Conservation (phyloP, 176 grass and related monocot species). For the Zea luxurians region DNA sequence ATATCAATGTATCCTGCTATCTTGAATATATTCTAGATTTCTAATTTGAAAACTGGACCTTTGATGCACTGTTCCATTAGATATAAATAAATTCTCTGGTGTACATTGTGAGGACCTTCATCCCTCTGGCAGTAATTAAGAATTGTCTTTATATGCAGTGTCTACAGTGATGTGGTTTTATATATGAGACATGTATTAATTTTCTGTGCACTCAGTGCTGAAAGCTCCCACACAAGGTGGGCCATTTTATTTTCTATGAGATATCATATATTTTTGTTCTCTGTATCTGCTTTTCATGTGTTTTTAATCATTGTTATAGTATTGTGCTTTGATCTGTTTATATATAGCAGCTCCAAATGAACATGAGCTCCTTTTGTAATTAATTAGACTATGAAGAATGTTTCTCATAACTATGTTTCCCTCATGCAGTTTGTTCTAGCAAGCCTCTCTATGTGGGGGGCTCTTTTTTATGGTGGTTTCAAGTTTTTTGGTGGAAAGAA, state of each 20-base stretch:
- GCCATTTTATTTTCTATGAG: neutral
- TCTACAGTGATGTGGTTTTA: neutral
- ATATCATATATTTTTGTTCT: neutral
- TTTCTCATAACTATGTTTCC: conserved; percentile 1
- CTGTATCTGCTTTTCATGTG: neutral
- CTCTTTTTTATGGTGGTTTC: conserved; percentile 46
- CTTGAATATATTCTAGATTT: neutral
- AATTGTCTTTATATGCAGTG: neutral
- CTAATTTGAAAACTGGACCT: neutral
- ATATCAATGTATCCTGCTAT: neutral
- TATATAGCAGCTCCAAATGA: neutral
- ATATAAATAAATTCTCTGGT: neutral
- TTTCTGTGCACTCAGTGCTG: neutral
- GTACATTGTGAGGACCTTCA: neutral
- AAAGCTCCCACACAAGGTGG: neutral
- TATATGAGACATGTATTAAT: conserved; percentile 4
- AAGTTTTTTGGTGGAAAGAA: conserved; percentile 57
- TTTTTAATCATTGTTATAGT: neutral
- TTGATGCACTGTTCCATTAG: neutral
- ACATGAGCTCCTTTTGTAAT: neutral
- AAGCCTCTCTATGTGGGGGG: conserved; percentile 64
- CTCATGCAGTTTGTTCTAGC: conserved; percentile 66
- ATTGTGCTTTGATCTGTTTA: neutral
- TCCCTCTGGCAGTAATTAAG: neutral
- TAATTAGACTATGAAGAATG: neutral